phyloP scores from a whole-genome alignment of 495 filamentous ascomycete genomes.

The Hypoxylon trugodes region DNA sequence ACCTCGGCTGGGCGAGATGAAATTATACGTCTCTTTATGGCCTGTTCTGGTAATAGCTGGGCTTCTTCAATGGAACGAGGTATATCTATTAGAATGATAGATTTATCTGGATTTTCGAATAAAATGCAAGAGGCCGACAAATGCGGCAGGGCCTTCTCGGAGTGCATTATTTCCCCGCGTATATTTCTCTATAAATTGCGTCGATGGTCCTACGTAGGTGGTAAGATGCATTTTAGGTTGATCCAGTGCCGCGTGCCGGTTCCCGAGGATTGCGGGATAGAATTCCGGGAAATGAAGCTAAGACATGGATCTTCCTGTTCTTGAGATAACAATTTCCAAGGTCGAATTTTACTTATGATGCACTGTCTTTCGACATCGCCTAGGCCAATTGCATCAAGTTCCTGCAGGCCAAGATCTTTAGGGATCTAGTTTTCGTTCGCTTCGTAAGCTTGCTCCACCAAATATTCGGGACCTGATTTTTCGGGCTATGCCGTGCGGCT shows the following conservation, averaged over 20 bases:
- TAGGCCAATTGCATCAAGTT: slow-evolving; percentile 21
- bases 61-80: slow-evolving; percentile 57
- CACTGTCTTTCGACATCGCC: not conserved
- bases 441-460: slow-evolving; percentile 27
- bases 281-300: no score
- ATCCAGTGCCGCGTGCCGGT: no score
- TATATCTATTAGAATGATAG: slow-evolving; percentile 53
- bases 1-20: slow-evolving; percentile 46
- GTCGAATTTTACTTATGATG: slow-evolving; percentile 7
- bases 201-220: no score
- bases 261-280: no score
- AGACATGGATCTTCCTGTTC: slow-evolving; percentile 2
- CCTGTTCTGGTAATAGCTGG: slow-evolving; percentile 48
- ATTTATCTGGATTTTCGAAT: slow-evolving; percentile 48
- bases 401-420: slow-evolving; percentile 20
- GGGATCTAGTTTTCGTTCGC: slow-evolving; percentile 7
- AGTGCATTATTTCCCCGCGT: slow-evolving; percentile 19
- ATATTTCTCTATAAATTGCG: no score
- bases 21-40: slow-evolving; percentile 42
- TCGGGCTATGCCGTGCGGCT: not conserved
- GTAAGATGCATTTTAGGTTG: no score
- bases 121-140: slow-evolving; percentile 46
- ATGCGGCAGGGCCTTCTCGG: not conserved
- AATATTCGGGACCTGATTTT: not conserved
- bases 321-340: slow-evolving; percentile 10